phyloP scores from a whole-genome alignment of 768 basidiomycete species.

The Trametes gibbosa region DNA sequence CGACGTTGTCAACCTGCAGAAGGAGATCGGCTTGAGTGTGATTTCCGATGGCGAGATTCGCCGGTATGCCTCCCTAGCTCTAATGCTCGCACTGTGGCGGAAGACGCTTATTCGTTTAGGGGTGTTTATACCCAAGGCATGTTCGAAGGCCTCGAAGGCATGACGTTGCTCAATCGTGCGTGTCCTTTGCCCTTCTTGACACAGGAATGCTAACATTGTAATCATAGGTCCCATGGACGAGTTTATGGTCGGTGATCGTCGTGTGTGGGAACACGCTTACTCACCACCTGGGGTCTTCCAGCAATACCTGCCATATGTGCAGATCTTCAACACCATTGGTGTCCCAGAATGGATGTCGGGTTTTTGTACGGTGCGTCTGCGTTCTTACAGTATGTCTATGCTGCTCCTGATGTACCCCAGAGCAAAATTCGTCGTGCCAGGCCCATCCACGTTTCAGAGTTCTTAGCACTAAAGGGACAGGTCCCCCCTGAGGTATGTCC shows the following conservation, averaged over 20 bases:
- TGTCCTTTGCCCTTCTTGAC: background rate
- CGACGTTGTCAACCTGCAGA: slow-evolving; percentile 51
- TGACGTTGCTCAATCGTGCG: slow-evolving; percentile 48
- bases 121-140: slow-evolving; percentile 59
- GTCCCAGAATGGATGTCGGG: slow-evolving; percentile 21
- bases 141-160: slow-evolving; percentile 63
- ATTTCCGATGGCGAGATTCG: slow-evolving; percentile 60
- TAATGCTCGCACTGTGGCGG: background rate
- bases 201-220: background rate
- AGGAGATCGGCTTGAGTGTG: slow-evolving; percentile 49
- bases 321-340: slow-evolving; percentile 19
- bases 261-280: slow-evolving; percentile 16
- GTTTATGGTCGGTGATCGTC: slow-evolving; percentile 16
- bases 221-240: slow-evolving; percentile 3
- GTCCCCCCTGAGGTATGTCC: slow-evolving; percentile 50
- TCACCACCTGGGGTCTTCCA: background rate
- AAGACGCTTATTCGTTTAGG: slow-evolving; percentile 29
- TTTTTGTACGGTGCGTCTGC: slow-evolving; percentile 21
- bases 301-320: slow-evolving; percentile 25
- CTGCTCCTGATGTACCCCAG: slow-evolving; percentile 27
- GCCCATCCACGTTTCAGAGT: slow-evolving; percentile 60
- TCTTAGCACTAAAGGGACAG: slow-evolving; percentile 54
- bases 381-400: background rate
- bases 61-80: slow-evolving; percentile 21
- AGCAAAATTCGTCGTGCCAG: slow-evolving; percentile 59